Conservation (phyloP, 331 rosid genomes). For the Erythrophleum ivorense region DNA sequence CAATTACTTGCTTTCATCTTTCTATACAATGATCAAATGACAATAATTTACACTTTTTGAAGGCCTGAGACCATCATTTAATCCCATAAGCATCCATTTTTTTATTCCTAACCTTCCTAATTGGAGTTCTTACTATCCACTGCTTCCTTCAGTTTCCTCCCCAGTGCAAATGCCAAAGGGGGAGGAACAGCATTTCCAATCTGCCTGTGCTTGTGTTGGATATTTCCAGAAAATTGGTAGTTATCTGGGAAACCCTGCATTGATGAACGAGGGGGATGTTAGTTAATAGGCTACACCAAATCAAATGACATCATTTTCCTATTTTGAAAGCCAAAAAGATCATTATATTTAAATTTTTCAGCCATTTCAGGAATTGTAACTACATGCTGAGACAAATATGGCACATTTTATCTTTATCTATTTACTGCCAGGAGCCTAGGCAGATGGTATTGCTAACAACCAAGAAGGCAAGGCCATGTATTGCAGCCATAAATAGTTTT, state of each 20-base stretch:
- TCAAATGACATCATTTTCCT: not conserved
- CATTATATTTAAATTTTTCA: not conserved
- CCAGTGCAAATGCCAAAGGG: constrained; percentile 69
- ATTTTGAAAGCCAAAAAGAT: not conserved
- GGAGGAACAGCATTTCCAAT: constrained; percentile 99
- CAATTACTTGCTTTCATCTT: not conserved
- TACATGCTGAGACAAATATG: not conserved
- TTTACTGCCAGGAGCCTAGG: too few species aligned
- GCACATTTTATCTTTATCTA: not conserved
- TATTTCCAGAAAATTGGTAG: constrained; percentile 74
- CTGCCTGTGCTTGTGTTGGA: constrained; percentile 88
- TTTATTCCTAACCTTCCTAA: not conserved
- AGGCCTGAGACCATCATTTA: constrained; percentile 3
- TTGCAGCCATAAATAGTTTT: too few species aligned
- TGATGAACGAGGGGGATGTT: constrained; percentile 17
- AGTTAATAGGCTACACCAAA: constrained; percentile 1
- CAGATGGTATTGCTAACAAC: too few species aligned
- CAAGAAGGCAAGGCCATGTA: too few species aligned
- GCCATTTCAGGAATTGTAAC: not conserved
- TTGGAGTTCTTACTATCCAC: constrained; percentile 40
- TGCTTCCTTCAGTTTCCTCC: constrained; percentile 65
- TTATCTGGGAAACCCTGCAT: constrained; percentile 90
- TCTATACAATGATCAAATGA: not conserved
- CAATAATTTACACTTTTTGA: constrained; percentile 6
- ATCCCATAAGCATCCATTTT: not conserved